Conservation (phyloP, 106 monocot genomes). For the Acanthochlamys bracteata region DNA sequence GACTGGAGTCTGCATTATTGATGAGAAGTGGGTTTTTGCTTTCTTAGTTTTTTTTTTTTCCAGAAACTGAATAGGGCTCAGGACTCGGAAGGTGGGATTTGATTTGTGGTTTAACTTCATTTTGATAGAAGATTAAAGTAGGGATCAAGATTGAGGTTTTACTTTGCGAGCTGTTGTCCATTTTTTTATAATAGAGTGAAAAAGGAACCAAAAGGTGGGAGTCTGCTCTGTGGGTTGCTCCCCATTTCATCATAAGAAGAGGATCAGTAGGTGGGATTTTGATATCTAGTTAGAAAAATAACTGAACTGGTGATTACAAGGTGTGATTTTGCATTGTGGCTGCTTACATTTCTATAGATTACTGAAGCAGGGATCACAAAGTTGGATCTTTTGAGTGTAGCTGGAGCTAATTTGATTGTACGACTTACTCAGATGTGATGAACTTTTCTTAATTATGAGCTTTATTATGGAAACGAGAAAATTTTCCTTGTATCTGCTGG, state of each 20-base stretch:
- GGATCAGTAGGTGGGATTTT: background rate
- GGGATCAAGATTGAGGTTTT: too few relatives aligned
- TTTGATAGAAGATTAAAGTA: too few relatives aligned
- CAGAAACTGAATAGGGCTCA: too few relatives aligned
- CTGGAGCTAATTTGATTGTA: too few relatives aligned
- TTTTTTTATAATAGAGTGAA: background rate
- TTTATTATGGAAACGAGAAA: constrained; percentile 22
- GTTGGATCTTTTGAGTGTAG: background rate
- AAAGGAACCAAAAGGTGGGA: background rate
- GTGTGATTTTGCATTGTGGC: too few relatives aligned
- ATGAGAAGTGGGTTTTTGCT: too few relatives aligned
- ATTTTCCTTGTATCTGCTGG: constrained; percentile 11
- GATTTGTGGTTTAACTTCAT: too few relatives aligned
- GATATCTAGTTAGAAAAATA: background rate
- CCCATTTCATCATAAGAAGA: background rate
- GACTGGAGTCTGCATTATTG: too few relatives aligned
- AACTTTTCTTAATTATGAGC: constrained; percentile 1
- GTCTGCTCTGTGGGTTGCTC: background rate
- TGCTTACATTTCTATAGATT: too few relatives aligned
- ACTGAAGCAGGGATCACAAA: background rate
- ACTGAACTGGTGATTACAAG: too few relatives aligned
- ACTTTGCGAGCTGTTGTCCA: background rate
- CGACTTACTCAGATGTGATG: background rate
- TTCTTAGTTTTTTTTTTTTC: too few relatives aligned
- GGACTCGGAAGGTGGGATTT: too few relatives aligned